A percentile compares a stretch with the other conserved stretches of the same genome.
phyloP scores from a whole-genome alignment of 1,139 yeast genomes.

The Diutina ranongensis region DNA sequence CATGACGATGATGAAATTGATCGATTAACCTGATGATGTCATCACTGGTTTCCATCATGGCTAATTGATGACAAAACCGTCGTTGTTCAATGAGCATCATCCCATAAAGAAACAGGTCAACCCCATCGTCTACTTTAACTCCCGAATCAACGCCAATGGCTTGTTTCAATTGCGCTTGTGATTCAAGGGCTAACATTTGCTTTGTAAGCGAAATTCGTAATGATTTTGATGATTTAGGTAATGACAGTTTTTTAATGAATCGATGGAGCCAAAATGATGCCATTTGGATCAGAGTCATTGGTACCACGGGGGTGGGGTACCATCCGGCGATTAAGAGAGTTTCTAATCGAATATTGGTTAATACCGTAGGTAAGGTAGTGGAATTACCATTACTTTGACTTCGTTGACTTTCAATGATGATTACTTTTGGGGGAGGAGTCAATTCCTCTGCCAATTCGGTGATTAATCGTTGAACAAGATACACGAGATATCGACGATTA shows the following conservation, averaged over 20 bases:
- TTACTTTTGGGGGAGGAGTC: neutral
- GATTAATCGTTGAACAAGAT: neutral
- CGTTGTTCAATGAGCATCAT: neutral
- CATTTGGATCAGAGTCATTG: conserved; percentile 5
- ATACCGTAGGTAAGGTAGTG: neutral
- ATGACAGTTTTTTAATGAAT: neutral
- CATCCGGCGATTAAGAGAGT: neutral
- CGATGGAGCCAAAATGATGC: conserved; percentile 6
- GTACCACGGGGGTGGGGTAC: neutral
- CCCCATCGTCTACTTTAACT: neutral
- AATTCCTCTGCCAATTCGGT: neutral
- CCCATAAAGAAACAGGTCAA: neutral
- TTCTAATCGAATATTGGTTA: neutral
- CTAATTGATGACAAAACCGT: neutral
- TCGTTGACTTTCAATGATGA: neutral
- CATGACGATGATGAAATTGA: neutral
- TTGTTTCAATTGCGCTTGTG: too few relatives aligned
- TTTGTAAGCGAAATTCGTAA: neutral
- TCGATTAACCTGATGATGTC: neutral
- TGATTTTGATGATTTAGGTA: neutral
- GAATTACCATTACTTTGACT: neutral
- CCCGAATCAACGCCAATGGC: neutral
- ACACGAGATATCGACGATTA: neutral
- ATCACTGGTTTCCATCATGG: neutral
- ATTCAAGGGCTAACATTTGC: neutral